Conservation (phyloP, 2,329 filamentous ascomycete species). For the Monilinia fructicola region DNA sequence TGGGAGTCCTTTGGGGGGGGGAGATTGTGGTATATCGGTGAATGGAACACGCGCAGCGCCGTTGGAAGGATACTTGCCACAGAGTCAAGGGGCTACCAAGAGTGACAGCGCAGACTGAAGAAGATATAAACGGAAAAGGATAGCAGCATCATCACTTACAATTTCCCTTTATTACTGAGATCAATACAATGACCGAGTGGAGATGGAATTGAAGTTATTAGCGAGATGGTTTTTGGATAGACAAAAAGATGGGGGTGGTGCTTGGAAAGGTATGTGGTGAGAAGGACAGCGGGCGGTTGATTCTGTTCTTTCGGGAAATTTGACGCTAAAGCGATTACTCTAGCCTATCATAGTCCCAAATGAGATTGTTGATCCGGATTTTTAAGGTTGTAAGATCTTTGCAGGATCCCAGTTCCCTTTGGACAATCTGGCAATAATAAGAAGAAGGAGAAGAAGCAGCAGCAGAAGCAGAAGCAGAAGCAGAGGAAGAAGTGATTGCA, state of each 20-base stretch:
- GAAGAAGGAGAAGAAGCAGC: neutral
- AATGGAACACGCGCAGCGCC: slow-evolving; percentile 19
- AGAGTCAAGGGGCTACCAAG: slow-evolving; percentile 15
- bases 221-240: slow-evolving; percentile 24
- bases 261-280: slow-evolving; percentile 24
- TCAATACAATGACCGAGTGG: slow-evolving; percentile 36
- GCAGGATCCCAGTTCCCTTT: too few relatives aligned
- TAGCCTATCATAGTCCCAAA: slow-evolving; percentile 20
- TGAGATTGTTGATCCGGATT: slow-evolving; percentile 21
- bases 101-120: slow-evolving; percentile 1
- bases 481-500: too few relatives aligned
- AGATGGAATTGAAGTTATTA: slow-evolving; percentile 32
- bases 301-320: slow-evolving; percentile 24
- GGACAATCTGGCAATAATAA: slow-evolving; percentile 15
- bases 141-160: slow-evolving; percentile 32
- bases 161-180: slow-evolving; percentile 27
- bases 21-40: slow-evolving; percentile 24
- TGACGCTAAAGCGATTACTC: slow-evolving; percentile 21
- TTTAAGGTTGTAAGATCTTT: slow-evolving; percentile 3
- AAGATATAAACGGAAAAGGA: slow-evolving; percentile 16
- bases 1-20: slow-evolving; percentile 12
- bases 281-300: slow-evolving; percentile 31
- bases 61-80: slow-evolving; percentile 23
- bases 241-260: slow-evolving; percentile 24
- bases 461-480: too few relatives aligned